A percentile compares a stretch with the other conserved stretches of the same genome.
Evolutionary conservation across 345 rosid genomes (phyloP).

Genomic region (Crucihimalaya himalaica): DNA sequence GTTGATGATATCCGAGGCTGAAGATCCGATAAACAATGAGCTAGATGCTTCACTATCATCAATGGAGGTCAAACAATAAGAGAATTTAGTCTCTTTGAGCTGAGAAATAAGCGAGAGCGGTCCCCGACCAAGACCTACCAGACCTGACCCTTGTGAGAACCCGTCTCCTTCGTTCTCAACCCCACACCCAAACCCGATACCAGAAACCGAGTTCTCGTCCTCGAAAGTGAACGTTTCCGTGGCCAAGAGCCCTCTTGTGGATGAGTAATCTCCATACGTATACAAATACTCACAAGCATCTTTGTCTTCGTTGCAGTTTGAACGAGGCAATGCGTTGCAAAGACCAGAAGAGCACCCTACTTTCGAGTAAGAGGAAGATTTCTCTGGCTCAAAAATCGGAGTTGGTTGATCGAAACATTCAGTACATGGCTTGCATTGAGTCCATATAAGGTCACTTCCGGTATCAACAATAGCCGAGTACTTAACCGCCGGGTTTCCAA

Average conservation of each 20-base stretch:
- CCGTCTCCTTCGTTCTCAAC: slow-evolving; percentile 79
- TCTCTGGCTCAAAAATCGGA: slow-evolving; percentile 72
- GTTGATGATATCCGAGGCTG: slow-evolving; percentile 30
- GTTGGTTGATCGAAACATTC: slow-evolving; percentile 74
- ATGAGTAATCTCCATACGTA: slow-evolving; percentile 83
- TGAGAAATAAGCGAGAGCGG: slow-evolving; percentile 81
- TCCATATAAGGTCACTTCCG: slow-evolving; percentile 94
- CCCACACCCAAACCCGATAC: slow-evolving; percentile 86
- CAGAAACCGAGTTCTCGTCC: slow-evolving; percentile 43
- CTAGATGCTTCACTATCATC: slow-evolving; percentile 55
- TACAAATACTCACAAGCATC: slow-evolving; percentile 69
- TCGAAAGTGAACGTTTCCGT: slow-evolving; percentile 73
- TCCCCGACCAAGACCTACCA: slow-evolving; percentile 85
- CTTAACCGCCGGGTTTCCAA: slow-evolving; percentile 64
- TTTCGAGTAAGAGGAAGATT: slow-evolving; percentile 63
- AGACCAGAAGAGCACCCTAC: slow-evolving; percentile 61
- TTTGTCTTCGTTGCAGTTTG: slow-evolving; percentile 40
- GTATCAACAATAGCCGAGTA: slow-evolving; percentile 82
- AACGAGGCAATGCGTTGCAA: slow-evolving; percentile 57
- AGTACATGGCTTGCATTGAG: slow-evolving; percentile 85
- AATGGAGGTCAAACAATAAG: slow-evolving; percentile 78
- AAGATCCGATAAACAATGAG: slow-evolving; percentile 53
- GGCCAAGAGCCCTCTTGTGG: slow-evolving; percentile 69
- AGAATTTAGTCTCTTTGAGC: slow-evolving; percentile 67
- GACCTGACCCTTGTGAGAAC: slow-evolving; percentile 77